Base-by-base conservation (phyloP, 805 yeast genomes). In the Starmerella sirachaensis region DNA sequence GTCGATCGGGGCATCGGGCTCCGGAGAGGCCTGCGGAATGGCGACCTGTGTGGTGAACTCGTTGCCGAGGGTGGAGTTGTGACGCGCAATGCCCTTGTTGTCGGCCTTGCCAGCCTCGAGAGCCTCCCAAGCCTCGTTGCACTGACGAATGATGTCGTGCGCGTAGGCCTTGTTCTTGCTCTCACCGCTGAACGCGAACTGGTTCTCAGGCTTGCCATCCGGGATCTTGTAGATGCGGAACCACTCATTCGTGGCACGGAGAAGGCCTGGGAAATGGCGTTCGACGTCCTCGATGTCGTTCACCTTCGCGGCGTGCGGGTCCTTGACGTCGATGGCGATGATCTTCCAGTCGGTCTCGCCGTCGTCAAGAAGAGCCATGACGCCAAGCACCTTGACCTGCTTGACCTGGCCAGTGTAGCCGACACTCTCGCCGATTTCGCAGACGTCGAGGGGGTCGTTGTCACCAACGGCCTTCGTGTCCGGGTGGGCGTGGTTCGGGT, bases 331-430 rank as follows among this genome's bases (percentile, higher is more conserved):
- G 51, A 91, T 78, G 50, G 78, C 95, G 56, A 91, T 78, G 50
- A 88, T 77, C 66, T 86, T 86, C 97, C 97, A 88, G 64, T 88
- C 98, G 41, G 94, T 70, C 64, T 91, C 98, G 50, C 95, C 96
- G 61, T 86, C 96, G 60, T 91, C 98, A 49, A 91, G 75, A 49
- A 91, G 68, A 22, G 97, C 97, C 77, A 91, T 74, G 43, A 88
- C 78, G 47, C 98, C 98, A 46, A 91, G 66, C 17, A 85, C 88
- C 65, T 86, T 86, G 45, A 86, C 97, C 62, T 80, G 81, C 55
- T 76, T 76, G 52, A 88, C 76, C 41, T 73, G 74, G 18, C 94
- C 94, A 12, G 74, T 66, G 38, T 63, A 50, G 27, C 73, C 66
- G 3, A 78, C 68, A 8, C 55, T 48, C 30, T 70, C 64, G 16